Evolutionary conservation across 1,284 basidiomycete genomes (phyloP).

Genomic region (Fomitopsis betulina): DNA sequence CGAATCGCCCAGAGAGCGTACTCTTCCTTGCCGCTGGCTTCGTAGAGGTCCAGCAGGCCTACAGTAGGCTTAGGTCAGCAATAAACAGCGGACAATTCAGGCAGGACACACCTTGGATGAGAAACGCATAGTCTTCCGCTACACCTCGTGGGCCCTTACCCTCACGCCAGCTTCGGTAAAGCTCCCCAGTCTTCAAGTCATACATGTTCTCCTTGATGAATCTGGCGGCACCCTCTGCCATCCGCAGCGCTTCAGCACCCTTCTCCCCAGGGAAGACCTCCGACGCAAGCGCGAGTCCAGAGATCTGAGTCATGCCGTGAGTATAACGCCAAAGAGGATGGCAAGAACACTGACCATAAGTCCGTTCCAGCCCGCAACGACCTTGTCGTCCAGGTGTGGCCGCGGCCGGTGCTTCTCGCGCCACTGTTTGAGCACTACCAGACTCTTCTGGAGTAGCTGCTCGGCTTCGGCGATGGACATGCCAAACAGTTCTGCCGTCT

Average conservation of each 20-base stretch:
- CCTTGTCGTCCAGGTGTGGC: constrained; percentile 42
- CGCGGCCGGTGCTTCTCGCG: constrained; percentile 34
- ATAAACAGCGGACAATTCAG: too few species aligned
- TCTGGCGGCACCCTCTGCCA: constrained; percentile 19
- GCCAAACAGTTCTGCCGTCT: constrained; percentile 18
- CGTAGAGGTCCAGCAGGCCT: constrained; percentile 33
- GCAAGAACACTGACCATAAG: constrained; percentile 32
- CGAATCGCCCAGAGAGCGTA: constrained; percentile 31
- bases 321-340: neutral
- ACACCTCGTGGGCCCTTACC: constrained; percentile 23
- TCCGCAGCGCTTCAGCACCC: constrained; percentile 9
- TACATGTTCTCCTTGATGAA: constrained; percentile 19
- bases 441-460: constrained; percentile 15
- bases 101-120: constrained; percentile 22
- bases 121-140: constrained; percentile 27
- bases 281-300: constrained; percentile 20
- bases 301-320: constrained; percentile 17
- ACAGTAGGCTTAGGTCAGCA: neutral
- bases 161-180: constrained; percentile 22
- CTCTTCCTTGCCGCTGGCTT: constrained; percentile 32
- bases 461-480: constrained; percentile 20
- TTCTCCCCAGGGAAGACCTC: constrained; percentile 14
- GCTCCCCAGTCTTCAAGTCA: constrained; percentile 17
- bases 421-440: constrained; percentile 26
- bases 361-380: constrained; percentile 41